A percentile compares a stretch with the other conserved stretches of the same genome.
phyloP scores from a whole-genome alignment of 1,139 yeast genomes.

The Pichia sp. region DNA sequence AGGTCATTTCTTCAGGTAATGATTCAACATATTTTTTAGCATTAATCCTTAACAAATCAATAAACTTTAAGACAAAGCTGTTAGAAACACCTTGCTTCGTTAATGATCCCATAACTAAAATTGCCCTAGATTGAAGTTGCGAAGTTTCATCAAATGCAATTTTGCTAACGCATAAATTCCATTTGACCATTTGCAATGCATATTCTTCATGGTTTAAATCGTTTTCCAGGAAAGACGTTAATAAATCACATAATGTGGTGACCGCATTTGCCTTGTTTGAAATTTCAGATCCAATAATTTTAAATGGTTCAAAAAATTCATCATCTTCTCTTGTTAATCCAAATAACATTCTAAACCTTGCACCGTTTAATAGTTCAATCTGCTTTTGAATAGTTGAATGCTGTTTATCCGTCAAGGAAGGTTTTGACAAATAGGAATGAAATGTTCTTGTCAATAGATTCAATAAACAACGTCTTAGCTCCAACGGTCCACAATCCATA shows the following conservation, averaged over 20 bases:
- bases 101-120: slow-evolving; percentile 65
- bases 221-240: slow-evolving; percentile 52
- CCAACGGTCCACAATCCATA: slow-evolving; percentile 67
- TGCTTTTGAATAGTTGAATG: slow-evolving; percentile 43
- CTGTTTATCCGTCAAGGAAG: slow-evolving; percentile 41
- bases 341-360: slow-evolving; percentile 67
- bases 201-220: slow-evolving; percentile 41
- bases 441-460: slow-evolving; percentile 62
- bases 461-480: slow-evolving; percentile 61
- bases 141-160: slow-evolving; percentile 58
- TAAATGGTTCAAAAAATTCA: slow-evolving; percentile 1
- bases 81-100: slow-evolving; percentile 61
- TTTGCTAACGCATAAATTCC: slow-evolving; percentile 63
- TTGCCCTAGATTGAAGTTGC: slow-evolving; percentile 65
- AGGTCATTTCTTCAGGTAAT: slow-evolving; percentile 16
- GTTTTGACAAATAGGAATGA: slow-evolving; percentile 64
- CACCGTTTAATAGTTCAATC: slow-evolving; percentile 58
- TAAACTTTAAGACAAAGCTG: slow-evolving; percentile 37
- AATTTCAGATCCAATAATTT: slow-evolving; percentile 23
- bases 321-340: slow-evolving; percentile 66
- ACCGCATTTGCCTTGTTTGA: slow-evolving; percentile 47
- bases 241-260: slow-evolving; percentile 58
- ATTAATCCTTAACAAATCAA: slow-evolving; percentile 13
- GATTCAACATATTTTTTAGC: neutral
- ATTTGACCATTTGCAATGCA: slow-evolving; percentile 59